phyloP scores from a whole-genome alignment of 2,329 filamentous ascomycete species.

The Colletotrichum ledebouriae region DNA sequence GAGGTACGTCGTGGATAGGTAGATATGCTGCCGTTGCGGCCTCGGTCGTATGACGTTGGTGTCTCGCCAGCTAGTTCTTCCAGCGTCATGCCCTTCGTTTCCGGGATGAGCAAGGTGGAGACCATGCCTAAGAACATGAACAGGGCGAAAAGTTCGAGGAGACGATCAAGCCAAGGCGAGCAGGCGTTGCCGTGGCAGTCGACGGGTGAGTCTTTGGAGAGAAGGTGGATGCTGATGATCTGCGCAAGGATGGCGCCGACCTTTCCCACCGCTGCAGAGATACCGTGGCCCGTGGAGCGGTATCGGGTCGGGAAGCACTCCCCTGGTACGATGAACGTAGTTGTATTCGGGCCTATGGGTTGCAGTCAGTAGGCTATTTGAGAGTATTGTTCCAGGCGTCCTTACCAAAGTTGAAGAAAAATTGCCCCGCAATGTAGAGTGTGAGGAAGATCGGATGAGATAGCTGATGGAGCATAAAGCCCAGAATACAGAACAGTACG shows the following conservation, averaged over 20 bases:
- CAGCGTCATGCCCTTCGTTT: slow-evolving; percentile 81
- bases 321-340: slow-evolving; percentile 74
- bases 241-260: slow-evolving; percentile 77
- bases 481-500: slow-evolving; percentile 72
- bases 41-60: slow-evolving; percentile 69
- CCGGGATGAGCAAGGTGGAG: slow-evolving; percentile 79
- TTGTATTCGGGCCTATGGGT: slow-evolving; percentile 67
- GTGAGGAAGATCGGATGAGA: slow-evolving; percentile 64
- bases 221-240: slow-evolving; percentile 73
- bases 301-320: slow-evolving; percentile 76
- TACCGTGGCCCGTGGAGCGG: slow-evolving; percentile 72
- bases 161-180: slow-evolving; percentile 75
- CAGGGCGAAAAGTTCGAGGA: slow-evolving; percentile 83
- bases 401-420: slow-evolving; percentile 72
- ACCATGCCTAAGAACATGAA: slow-evolving; percentile 83
- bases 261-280: slow-evolving; percentile 77
- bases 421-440: slow-evolving; percentile 74
- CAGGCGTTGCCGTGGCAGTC: slow-evolving; percentile 63
- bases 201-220: slow-evolving; percentile 67
- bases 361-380: neutral
- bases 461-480: slow-evolving; percentile 69
- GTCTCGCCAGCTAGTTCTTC: slow-evolving; percentile 78
- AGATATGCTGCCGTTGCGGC: slow-evolving; percentile 63
- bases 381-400: neutral
- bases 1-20: slow-evolving; percentile 50